Evolutionary conservation across 768 basidiomycete genomes (phyloP).

Genomic region (Sistotremastrum suecicum): DNA sequence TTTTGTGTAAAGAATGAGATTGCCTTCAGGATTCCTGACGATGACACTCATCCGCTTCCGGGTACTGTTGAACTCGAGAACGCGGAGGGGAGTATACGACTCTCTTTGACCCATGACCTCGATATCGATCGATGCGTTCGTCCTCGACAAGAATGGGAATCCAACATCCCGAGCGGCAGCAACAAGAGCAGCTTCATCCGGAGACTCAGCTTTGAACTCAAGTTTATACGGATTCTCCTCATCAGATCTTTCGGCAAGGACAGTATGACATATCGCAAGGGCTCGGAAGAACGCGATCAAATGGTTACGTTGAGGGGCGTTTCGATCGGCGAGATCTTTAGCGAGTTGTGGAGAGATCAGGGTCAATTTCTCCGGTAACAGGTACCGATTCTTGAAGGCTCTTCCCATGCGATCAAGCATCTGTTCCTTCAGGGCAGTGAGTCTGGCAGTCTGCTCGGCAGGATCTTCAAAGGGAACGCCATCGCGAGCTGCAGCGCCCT

Average conservation of each 20-base stretch:
- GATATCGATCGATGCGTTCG: slow-evolving; percentile 67
- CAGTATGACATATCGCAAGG: slow-evolving; percentile 86
- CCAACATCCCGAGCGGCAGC: slow-evolving; percentile 85
- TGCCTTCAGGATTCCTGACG: slow-evolving; percentile 72
- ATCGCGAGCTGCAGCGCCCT: slow-evolving; percentile 77
- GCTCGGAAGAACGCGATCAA: slow-evolving; percentile 87
- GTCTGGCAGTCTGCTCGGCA: slow-evolving; percentile 52
- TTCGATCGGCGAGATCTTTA: slow-evolving; percentile 53
- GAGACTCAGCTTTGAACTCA: slow-evolving; percentile 92
- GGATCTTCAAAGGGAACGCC: slow-evolving; percentile 58
- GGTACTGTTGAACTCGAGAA: slow-evolving; percentile 88
- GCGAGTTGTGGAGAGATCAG: slow-evolving; percentile 80
- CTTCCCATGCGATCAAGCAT: slow-evolving; percentile 70
- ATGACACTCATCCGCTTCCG: slow-evolving; percentile 94
- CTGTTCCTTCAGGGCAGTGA: slow-evolving; percentile 48
- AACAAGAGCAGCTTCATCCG: slow-evolving; percentile 91
- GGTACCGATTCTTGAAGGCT: slow-evolving; percentile 79
- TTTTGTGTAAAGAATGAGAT: slow-evolving; percentile 79
- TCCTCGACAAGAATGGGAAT: slow-evolving; percentile 74
- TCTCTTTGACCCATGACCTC: slow-evolving; percentile 86
- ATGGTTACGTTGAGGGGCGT: slow-evolving; percentile 43
- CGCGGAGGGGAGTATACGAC: slow-evolving; percentile 61
- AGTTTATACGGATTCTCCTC: slow-evolving; percentile 43
- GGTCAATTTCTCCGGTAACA: slow-evolving; percentile 69
- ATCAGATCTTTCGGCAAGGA: slow-evolving; percentile 67